Conservation (phyloP, 768 basidiomycete species). For the Glaciozyma martinii region DNA sequence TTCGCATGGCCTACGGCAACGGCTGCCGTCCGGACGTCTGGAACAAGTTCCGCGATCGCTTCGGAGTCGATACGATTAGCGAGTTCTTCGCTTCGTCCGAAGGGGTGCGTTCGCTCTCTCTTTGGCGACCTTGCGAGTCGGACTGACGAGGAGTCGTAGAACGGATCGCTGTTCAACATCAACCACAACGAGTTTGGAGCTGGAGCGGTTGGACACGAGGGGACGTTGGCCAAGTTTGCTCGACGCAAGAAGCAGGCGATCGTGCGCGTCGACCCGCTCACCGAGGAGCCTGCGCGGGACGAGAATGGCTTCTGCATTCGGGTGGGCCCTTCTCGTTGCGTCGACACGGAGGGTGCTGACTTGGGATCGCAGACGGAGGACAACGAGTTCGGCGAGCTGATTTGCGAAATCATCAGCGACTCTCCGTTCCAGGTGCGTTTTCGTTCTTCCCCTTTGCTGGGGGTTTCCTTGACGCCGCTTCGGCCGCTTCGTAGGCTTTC, state of each 20-base stretch:
- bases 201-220: conserved; percentile 24
- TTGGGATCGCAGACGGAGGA: background rate
- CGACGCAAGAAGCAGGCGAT: conserved; percentile 16
- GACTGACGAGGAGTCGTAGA: background rate
- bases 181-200: conserved; percentile 14
- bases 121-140: too few relatives aligned
- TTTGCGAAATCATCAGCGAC: conserved; percentile 9
- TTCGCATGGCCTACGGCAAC: conserved; percentile 27
- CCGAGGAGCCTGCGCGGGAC: conserved; percentile 23
- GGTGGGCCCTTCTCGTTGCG: background rate
- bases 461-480: background rate
- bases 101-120: conserved; percentile 1
- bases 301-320: conserved; percentile 14
- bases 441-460: background rate
- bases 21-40: conserved; percentile 29
- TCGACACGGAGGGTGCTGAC: background rate
- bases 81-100: conserved; percentile 29
- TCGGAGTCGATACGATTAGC: conserved; percentile 18
- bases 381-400: conserved; percentile 26
- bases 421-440: conserved; percentile 16
- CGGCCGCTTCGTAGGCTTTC: conserved; percentile 7
- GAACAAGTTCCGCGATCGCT: conserved; percentile 27
- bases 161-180: conserved; percentile 5
- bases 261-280: conserved; percentile 21
- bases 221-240: background rate